Conservation (phyloP, 352 stramenopile genomes). For the Hyphochytrium catenoides region DNA sequence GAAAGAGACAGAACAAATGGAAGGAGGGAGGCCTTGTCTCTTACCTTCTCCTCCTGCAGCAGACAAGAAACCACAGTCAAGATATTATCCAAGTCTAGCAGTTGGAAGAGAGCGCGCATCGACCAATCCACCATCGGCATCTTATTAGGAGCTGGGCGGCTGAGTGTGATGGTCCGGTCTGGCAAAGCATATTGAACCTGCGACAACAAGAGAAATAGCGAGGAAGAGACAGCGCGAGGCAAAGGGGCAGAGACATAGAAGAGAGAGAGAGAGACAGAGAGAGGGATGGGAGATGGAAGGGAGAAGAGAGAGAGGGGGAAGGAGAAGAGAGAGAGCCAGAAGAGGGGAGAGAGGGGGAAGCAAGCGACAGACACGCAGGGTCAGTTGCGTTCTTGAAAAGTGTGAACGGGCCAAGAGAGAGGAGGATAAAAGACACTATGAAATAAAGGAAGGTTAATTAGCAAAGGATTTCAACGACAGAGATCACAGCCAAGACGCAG, state of each 20-base stretch:
- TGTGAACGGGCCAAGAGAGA: no score
- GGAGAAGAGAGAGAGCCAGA: no score
- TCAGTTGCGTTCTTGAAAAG: no score
- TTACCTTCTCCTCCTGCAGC: slow-evolving; percentile 61
- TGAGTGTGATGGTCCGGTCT: slow-evolving; percentile 59
- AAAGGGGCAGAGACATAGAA: slow-evolving; percentile 1
- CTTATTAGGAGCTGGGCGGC: slow-evolving; percentile 62
- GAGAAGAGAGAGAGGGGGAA: no score
- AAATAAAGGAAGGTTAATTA: slow-evolving; percentile 1
- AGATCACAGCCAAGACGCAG: slow-evolving; percentile 1
- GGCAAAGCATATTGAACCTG: slow-evolving; percentile 65
- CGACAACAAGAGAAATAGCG: no score
- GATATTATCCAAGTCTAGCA: slow-evolving; percentile 71
- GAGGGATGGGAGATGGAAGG: background rate
- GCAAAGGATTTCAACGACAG: slow-evolving; percentile 2
- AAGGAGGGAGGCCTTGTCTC: no score
- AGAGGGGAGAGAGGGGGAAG: no score
- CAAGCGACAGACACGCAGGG: no score
- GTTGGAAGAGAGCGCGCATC: slow-evolving; percentile 74
- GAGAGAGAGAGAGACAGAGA: background rate
- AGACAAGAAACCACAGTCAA: slow-evolving; percentile 67
- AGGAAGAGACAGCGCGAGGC: slow-evolving; percentile 54
- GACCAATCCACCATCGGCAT: slow-evolving; percentile 77
- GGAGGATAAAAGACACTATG: no score
- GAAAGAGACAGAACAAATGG: background rate